Evolutionary conservation across 2,329 filamentous ascomycete genomes (phyloP).

Genomic region (Metarhizium robertsii): DNA sequence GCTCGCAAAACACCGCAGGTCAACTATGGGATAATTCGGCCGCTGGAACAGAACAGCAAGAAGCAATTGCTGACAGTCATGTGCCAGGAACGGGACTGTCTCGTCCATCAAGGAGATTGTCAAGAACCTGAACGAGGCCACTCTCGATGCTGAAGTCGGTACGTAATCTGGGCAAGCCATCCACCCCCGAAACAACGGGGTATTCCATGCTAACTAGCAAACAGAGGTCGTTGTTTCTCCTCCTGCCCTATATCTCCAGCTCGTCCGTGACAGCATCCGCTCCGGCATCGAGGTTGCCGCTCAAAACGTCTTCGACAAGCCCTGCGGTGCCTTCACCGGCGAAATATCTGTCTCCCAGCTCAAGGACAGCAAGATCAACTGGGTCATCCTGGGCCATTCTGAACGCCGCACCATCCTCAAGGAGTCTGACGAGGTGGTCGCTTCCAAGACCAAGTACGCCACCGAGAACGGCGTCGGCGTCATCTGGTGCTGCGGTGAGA

Average conservation of each 20-base stretch:
- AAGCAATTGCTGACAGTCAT: constrained; percentile 1
- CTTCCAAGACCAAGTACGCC: constrained; percentile 89
- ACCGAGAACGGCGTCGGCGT: constrained; percentile 79
- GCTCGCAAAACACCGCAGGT: constrained; percentile 20
- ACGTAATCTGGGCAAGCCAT: constrained; percentile 22
- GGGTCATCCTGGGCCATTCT: constrained; percentile 89
- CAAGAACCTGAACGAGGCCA: constrained; percentile 75
- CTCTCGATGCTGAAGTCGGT: constrained; percentile 69
- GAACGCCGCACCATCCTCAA: constrained; percentile 86
- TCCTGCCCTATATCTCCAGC: constrained; percentile 80
- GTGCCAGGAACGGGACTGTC: constrained; percentile 78
- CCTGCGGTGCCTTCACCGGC: constrained; percentile 92
- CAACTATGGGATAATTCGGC: background rate
- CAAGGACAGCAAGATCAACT: constrained; percentile 78
- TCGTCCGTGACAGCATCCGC: constrained; percentile 71
- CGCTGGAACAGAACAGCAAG: background rate
- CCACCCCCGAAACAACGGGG: background rate
- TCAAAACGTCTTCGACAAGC: constrained; percentile 97
- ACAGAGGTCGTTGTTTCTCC: constrained; percentile 92
- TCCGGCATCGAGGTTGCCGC: constrained; percentile 75
- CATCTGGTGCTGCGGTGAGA: constrained; percentile 97
- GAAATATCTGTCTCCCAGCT: constrained; percentile 92
- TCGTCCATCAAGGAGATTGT: constrained; percentile 88
- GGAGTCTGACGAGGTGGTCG: constrained; percentile 78
- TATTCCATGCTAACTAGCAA: background rate